These are phyloP conservation scores for Spirogloea muscicola DNA, from an alignment of 139 green algal species.

Conservation along the genomic window DNA sequence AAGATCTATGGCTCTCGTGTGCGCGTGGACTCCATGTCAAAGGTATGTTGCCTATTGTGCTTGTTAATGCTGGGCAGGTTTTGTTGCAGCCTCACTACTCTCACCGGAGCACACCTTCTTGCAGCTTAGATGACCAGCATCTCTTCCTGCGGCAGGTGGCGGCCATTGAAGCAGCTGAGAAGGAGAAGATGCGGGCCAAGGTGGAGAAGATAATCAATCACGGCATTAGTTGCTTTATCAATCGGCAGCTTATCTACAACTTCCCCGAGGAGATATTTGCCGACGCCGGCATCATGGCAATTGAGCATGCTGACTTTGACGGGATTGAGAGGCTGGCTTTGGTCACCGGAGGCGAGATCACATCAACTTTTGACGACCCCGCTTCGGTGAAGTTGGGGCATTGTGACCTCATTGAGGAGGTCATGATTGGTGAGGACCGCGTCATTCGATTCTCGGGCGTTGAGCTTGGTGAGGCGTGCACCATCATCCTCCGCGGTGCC, in stretches of 20 bases:
- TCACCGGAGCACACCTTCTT: too few relatives aligned
- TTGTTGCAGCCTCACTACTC: too few relatives aligned
- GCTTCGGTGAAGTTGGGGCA: constrained; percentile 73
- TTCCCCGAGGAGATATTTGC: constrained; percentile 83
- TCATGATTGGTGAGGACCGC: constrained; percentile 84
- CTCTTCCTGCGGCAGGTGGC: too few relatives aligned
- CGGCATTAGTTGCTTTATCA: constrained; percentile 97
- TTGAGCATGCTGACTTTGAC: constrained; percentile 89
- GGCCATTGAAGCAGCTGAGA: constrained; percentile 95
- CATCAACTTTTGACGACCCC: constrained; percentile 89
- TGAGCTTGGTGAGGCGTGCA: constrained; percentile 88
- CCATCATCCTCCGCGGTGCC: constrained; percentile 92
- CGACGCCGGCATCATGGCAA: constrained; percentile 52
- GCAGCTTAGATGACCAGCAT: too few relatives aligned
- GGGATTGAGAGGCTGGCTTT: constrained; percentile 94
- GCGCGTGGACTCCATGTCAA: constrained; percentile 76
- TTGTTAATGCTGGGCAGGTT: too few relatives aligned
- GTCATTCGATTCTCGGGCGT: constrained; percentile 95
- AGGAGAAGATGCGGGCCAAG: constrained; percentile 95
- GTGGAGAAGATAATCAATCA: constrained; percentile 83
- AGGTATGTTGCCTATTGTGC: too few relatives aligned
- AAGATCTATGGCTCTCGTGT: constrained; percentile 96
- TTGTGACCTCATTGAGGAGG: constrained; percentile 75
- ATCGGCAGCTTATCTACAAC: constrained; percentile 99
- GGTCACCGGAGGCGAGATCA: constrained; percentile 92